These are phyloP conservation scores for Halocafeteria seosinensis DNA, from an alignment of 108 stramenopile genomes.

Conservation along the genomic window DNA sequence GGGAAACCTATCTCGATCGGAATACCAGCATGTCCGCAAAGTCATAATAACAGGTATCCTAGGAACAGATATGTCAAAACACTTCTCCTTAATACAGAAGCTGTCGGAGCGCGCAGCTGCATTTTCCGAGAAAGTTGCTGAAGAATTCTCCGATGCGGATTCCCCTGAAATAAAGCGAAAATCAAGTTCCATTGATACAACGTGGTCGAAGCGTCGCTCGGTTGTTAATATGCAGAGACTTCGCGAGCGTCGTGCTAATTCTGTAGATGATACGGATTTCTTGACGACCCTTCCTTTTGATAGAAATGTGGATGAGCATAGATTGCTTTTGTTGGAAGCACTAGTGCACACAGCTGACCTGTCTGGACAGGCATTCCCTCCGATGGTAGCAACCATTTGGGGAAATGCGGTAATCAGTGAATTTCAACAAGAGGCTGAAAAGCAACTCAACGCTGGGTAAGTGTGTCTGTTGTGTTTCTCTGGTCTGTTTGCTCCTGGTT, in stretches of 20 bases:
- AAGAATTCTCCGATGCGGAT: no score
- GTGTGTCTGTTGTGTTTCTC: no score
- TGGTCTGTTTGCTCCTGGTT: no score
- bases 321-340: conserved; percentile 14
- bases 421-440: conserved; percentile 23
- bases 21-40: conserved; percentile 20
- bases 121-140: no score
- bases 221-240: no score
- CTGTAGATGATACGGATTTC: no score
- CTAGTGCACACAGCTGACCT: conserved; percentile 36
- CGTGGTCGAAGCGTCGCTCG: no score
- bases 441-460: no score
- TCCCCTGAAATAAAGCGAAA: no score
- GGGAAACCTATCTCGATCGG: conserved; percentile 17
- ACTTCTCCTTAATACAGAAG: conserved; percentile 18
- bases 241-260: no score
- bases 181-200: no score
- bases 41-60: conserved; percentile 25
- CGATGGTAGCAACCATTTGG: conserved; percentile 37
- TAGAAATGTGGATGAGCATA: conserved; percentile 2
- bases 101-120: conserved; percentile 12
- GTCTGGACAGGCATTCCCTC: conserved; percentile 20
- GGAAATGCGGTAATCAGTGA: conserved; percentile 23
- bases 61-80: conserved; percentile 30
- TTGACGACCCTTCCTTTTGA: conserved; percentile 6